phyloP scores from a whole-genome alignment of 2,329 filamentous ascomycete genomes.

The Xylariaceae sp. region DNA sequence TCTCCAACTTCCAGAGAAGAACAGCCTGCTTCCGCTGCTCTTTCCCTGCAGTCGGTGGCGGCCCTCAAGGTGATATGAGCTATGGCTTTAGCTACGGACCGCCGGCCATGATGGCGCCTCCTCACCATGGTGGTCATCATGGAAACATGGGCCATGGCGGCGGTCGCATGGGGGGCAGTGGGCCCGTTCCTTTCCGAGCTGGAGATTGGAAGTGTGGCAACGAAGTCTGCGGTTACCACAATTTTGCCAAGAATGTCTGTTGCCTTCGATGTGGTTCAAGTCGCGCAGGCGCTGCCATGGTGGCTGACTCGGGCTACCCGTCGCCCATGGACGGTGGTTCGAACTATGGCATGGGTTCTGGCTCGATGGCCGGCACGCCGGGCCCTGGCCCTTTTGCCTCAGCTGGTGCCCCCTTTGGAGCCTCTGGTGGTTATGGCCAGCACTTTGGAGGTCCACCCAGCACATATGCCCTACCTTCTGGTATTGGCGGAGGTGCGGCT shows the following conservation, averaged over 20 bases:
- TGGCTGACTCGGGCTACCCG: conserved; percentile 87
- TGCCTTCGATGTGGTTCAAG: conserved; percentile 94
- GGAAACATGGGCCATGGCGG: conserved; percentile 49
- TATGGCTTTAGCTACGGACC: conserved; percentile 58
- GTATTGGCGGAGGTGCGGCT: conserved; percentile 70
- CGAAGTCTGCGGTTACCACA: conserved; percentile 96
- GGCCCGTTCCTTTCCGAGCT: conserved; percentile 91
- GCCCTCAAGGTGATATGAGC: conserved; percentile 54
- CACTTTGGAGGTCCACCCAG: conserved; percentile 84
- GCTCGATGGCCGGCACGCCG: conserved; percentile 78
- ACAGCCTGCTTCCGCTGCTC: conserved; percentile 99
- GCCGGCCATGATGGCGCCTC: conserved; percentile 73
- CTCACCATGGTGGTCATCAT: conserved; percentile 63
- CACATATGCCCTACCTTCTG: conserved; percentile 83
- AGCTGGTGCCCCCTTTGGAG: conserved; percentile 61
- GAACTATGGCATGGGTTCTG: conserved; percentile 78
- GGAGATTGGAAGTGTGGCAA: conserved; percentile 99
- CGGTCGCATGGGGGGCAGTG: conserved; percentile 72
- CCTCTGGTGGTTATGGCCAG: conserved; percentile 61
- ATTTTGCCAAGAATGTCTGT: conserved; percentile 98
- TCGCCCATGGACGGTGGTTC: conserved; percentile 83
- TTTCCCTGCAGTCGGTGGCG: conserved; percentile 87
- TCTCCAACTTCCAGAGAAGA: conserved; percentile 98
- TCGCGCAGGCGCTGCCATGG: conserved; percentile 86
- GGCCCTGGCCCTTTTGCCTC: conserved; percentile 72